These are phyloP conservation scores for Solanum paucissectum DNA, from an alignment of 257 asterid species.

Conservation along the genomic window DNA sequence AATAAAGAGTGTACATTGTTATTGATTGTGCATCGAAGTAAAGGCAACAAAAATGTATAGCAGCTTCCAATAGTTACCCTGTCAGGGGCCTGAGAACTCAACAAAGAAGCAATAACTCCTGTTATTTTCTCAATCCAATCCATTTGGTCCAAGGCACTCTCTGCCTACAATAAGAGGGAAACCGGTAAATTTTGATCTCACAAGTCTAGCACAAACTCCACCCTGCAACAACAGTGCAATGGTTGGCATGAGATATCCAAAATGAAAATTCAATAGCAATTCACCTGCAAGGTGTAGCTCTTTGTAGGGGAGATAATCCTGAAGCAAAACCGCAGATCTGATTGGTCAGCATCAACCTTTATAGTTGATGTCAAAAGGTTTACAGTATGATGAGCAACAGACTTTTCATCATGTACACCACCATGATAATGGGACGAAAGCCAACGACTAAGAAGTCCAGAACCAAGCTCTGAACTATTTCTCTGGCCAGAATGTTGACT, in stretches of 20 bases:
- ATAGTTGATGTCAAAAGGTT: conserved; percentile 95
- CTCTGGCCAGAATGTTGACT: conserved; percentile 84
- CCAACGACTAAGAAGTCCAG: conserved; percentile 96
- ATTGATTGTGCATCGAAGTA: background rate
- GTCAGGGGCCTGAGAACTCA: conserved; percentile 96
- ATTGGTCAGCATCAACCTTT: conserved; percentile 97
- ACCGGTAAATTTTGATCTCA: conserved; percentile 7
- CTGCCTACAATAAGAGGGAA: conserved; percentile 72
- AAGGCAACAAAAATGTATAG: background rate
- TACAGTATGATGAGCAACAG: conserved; percentile 98
- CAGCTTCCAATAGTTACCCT: conserved; percentile 43
- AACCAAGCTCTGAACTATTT: conserved; percentile 96
- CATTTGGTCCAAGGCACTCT: conserved; percentile 98
- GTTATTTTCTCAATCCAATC: conserved; percentile 99
- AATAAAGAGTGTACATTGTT: background rate
- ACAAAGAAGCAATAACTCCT: conserved; percentile 91
- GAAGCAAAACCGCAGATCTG: conserved; percentile 97
- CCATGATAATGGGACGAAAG: conserved; percentile 95
- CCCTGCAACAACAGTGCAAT: background rate
- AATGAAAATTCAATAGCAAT: conserved; percentile 12
- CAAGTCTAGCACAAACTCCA: background rate
- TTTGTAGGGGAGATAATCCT: conserved; percentile 97
- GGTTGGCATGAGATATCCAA: background rate
- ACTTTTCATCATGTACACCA: conserved; percentile 96
- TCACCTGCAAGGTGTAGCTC: conserved; percentile 94